Conservation (phyloP, 495 filamentous ascomycete genomes). For the Podospora anserina region DNA sequence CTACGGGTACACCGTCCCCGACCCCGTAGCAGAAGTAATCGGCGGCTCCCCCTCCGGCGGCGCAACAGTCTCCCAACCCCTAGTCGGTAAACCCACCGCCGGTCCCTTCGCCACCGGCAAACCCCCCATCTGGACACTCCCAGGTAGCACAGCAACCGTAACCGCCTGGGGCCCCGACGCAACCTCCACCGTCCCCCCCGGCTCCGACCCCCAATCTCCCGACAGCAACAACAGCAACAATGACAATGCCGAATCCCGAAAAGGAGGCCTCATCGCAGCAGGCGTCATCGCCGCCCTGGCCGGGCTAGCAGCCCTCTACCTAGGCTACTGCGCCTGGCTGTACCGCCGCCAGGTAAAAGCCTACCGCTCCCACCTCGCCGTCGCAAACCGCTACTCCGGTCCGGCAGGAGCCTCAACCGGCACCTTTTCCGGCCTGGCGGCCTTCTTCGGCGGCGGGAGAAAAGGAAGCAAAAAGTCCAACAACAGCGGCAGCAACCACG, state of each 20-base stretch:
- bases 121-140: slow-evolving; percentile 61
- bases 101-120: slow-evolving; percentile 69
- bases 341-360: slow-evolving; percentile 61
- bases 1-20: slow-evolving; percentile 63
- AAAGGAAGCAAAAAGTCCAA: slow-evolving; percentile 28
- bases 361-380: slow-evolving; percentile 61
- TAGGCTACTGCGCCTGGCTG: slow-evolving; percentile 70
- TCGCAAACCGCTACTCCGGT: slow-evolving; percentile 44
- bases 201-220: neutral
- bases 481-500: slow-evolving; percentile 11
- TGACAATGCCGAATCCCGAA: neutral
- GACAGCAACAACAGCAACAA: no score
- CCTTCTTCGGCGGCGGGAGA: slow-evolving; percentile 22
- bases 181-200: slow-evolving; percentile 32
- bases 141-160: slow-evolving; percentile 58
- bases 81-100: slow-evolving; percentile 55
- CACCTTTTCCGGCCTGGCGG: slow-evolving; percentile 15
- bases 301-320: slow-evolving; percentile 55
- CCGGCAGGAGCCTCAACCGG: slow-evolving; percentile 16
- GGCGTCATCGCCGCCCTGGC: slow-evolving; percentile 60
- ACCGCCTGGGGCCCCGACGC: slow-evolving; percentile 35
- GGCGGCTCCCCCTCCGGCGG: slow-evolving; percentile 60
- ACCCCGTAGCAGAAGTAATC: slow-evolving; percentile 56
- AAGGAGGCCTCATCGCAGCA: slow-evolving; percentile 56
- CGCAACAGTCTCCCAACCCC: slow-evolving; percentile 65